These are phyloP conservation scores for Sambucus nigra DNA, from an alignment of 129 eudicot species.

Conservation along the genomic window DNA sequence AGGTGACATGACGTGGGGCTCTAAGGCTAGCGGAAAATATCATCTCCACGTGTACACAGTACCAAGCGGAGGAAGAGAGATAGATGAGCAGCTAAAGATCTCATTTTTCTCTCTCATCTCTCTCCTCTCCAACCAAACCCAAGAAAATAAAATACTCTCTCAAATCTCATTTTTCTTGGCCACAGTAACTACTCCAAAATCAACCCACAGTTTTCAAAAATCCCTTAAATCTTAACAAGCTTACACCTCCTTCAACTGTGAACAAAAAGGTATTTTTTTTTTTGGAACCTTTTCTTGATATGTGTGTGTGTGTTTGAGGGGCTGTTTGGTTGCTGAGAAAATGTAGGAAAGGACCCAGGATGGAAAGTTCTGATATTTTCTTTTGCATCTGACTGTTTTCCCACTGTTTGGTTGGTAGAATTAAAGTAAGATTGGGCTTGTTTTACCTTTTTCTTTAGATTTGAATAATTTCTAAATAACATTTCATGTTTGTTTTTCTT, in stretches of 20 bases:
- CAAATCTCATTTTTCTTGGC: conserved; percentile 23
- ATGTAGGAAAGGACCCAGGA: neutral
- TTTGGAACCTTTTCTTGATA: neutral
- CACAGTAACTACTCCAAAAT: conserved; percentile 19
- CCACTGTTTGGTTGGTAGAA: conserved; percentile 5
- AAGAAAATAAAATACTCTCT: too few relatives aligned
- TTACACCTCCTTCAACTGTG: conserved; percentile 9
- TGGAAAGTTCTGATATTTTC: neutral
- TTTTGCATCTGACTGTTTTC: neutral
- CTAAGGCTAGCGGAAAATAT: conserved; percentile 74
- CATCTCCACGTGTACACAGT: conserved; percentile 70
- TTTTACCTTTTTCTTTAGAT: neutral
- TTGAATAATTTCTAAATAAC: neutral
- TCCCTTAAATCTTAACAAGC: too few relatives aligned
- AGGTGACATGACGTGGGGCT: conserved; percentile 14
- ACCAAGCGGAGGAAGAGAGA: conserved; percentile 34
- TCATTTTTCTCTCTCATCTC: conserved; percentile 25
- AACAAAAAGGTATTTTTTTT: neutral
- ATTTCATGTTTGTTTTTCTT: neutral
- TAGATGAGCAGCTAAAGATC: conserved; percentile 92
- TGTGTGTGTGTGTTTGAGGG: neutral
- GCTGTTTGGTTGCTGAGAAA: conserved; percentile 6
- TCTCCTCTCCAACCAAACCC: conserved; percentile 13
- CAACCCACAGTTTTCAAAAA: neutral
- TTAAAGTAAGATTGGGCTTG: neutral